A percentile compares a stretch with the other conserved stretches of the same genome.
These are phyloP conservation scores for Coniochaeta prunicola DNA, from an alignment of 2,329 filamentous ascomycete genomes.

Conservation along the genomic window DNA sequence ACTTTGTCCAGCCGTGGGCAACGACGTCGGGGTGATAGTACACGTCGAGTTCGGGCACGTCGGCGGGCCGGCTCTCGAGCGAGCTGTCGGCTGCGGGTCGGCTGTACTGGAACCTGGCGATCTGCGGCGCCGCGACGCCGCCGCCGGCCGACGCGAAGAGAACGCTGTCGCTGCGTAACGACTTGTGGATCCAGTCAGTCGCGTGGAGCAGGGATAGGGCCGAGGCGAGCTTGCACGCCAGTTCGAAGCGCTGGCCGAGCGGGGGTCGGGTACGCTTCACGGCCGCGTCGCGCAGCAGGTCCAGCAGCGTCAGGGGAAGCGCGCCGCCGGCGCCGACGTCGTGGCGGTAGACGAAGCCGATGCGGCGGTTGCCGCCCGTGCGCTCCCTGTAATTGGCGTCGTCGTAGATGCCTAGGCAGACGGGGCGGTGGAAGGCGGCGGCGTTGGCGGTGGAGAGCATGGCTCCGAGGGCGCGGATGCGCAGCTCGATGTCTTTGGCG, in stretches of 20 bases:
- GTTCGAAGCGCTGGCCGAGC: not conserved
- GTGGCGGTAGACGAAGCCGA: not conserved
- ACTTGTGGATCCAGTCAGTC: not conserved
- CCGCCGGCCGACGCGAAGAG: not conserved
- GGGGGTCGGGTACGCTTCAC: not conserved
- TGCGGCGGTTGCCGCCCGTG: not conserved
- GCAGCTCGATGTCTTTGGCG: not conserved
- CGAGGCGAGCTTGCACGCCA: not conserved
- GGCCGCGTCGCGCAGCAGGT: not conserved
- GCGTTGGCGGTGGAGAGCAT: not conserved
- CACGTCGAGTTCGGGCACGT: not conserved
- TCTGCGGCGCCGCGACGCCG: not conserved
- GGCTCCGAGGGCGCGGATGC: not conserved
- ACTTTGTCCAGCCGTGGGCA: not conserved
- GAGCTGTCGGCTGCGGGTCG: not conserved
- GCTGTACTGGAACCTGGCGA: not conserved
- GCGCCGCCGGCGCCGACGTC: not conserved
- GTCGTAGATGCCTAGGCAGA: not conserved
- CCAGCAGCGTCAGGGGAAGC: not conserved
- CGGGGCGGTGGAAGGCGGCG: not conserved
- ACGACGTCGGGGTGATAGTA: not conserved
- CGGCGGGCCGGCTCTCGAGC: not conserved
- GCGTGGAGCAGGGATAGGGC: not conserved
- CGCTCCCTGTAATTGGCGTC: not conserved
- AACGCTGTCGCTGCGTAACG: not conserved